Conservation (phyloP, 768 basidiomycete genomes). For the Termitomyces sp. region DNA sequence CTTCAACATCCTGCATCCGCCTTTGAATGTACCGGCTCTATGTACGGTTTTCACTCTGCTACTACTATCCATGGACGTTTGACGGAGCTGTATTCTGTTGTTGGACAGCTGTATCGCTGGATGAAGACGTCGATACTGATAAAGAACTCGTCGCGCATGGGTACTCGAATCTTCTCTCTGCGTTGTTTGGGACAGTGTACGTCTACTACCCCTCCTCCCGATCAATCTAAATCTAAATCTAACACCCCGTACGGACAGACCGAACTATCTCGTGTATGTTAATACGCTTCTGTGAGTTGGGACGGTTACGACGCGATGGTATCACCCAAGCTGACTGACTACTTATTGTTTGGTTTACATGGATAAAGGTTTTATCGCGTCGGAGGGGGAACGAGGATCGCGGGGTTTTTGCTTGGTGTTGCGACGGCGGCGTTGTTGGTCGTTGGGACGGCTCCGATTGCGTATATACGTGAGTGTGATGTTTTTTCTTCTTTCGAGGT, state of each 20-base stretch:
- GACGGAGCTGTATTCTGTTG: no score
- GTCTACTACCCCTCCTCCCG: conserved; percentile 19
- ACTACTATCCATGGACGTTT: no score
- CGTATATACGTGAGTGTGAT: conserved; percentile 68
- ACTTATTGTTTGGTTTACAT: no score
- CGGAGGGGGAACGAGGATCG: conserved; percentile 80
- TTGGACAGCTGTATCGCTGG: conserved; percentile 73
- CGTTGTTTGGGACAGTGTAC: conserved; percentile 77
- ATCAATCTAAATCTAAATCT: neutral
- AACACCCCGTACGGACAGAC: conserved; percentile 33
- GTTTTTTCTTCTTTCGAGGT: no score
- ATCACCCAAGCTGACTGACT: no score
- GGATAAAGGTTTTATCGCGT: conserved; percentile 73
- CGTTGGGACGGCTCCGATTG: conserved; percentile 86
- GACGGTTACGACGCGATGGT: no score
- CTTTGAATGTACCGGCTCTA: conserved; percentile 86
- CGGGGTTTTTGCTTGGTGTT: conserved; percentile 81
- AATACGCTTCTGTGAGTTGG: conserved; percentile 67
- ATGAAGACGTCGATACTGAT: conserved; percentile 87
- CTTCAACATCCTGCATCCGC: conserved; percentile 83
- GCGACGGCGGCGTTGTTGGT: conserved; percentile 71
- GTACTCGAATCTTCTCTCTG: conserved; percentile 83
- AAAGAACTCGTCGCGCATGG: conserved; percentile 93
- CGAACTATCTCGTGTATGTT: conserved; percentile 87
- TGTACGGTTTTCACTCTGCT: conserved; percentile 37